Conservation (phyloP, 768 basidiomycete genomes). For the Kwoniella botswanensis region DNA sequence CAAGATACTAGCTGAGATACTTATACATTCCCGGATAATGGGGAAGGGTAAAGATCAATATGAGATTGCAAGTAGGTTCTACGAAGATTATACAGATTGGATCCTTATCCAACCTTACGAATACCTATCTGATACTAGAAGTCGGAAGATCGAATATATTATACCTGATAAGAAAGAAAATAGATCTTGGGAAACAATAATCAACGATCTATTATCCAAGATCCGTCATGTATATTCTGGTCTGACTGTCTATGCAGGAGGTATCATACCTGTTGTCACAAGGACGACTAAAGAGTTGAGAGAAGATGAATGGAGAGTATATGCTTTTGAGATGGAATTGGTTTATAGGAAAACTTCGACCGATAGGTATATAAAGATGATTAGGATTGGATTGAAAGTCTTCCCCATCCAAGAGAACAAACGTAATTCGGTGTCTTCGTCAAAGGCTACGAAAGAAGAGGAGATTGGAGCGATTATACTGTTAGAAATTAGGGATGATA, state of each 20-base stretch:
- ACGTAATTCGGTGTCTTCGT: not conserved
- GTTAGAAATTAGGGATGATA: conserved; percentile 19
- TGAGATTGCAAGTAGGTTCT: conserved; percentile 26
- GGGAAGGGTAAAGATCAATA: not conserved
- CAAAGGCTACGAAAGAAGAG: not conserved
- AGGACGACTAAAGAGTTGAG: not conserved
- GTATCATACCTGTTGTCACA: not conserved
- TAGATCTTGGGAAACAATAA: conserved; percentile 1
- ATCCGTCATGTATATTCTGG: not conserved
- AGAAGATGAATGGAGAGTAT: conserved; percentile 7
- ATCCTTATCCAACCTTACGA: conserved; percentile 10
- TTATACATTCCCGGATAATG: conserved; percentile 10
- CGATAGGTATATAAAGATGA: not conserved
- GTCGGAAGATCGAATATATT: not conserved
- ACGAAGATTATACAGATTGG: conserved; percentile 35
- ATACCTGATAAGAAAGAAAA: conserved; percentile 15
- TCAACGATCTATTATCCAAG: conserved; percentile 1
- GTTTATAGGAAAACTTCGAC: conserved; percentile 11
- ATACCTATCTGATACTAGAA: not conserved
- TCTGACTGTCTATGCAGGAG: not conserved
- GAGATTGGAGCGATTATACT: conserved; percentile 25
- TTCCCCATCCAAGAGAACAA: not conserved
- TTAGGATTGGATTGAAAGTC: conserved; percentile 17
- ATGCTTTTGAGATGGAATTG: conserved; percentile 13
- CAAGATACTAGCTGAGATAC: conserved; percentile 28